A percentile compares a stretch with the other conserved stretches of the same genome.
Evolutionary conservation across 2,329 filamentous ascomycete species (phyloP).

Genomic region (Cladosporium sp.): DNA sequence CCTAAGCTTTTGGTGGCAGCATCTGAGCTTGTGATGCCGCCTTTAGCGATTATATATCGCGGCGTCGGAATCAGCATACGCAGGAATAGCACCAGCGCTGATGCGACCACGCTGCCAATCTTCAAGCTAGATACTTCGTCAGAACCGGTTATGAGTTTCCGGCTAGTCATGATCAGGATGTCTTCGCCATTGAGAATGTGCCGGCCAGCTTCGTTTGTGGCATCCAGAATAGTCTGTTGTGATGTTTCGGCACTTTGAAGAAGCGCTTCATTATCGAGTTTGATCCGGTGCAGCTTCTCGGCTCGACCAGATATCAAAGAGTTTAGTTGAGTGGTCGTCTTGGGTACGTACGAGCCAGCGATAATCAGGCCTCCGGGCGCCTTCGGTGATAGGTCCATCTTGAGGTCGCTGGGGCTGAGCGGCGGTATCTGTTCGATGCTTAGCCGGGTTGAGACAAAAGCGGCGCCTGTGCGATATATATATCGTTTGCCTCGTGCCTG

Average conservation of each 20-base stretch:
- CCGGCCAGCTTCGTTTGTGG: conserved; percentile 36
- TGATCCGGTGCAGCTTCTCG: conserved; percentile 46
- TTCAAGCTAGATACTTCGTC: conserved; percentile 54
- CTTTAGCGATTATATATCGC: conserved; percentile 60
- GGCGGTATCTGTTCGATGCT: conserved; percentile 55
- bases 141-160: conserved; percentile 51
- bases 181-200: conserved; percentile 50
- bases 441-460: conserved; percentile 52
- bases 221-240: conserved; percentile 38
- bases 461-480: conserved; percentile 50
- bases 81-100: conserved; percentile 53
- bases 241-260: conserved; percentile 43
- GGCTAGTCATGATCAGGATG: conserved; percentile 61
- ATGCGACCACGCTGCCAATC: conserved; percentile 56
- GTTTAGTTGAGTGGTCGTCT: conserved; percentile 58
- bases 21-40: conserved; percentile 61
- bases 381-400: conserved; percentile 36
- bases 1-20: conserved; percentile 58
- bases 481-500: conserved; percentile 44
- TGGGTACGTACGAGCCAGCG: conserved; percentile 60
- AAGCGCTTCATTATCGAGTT: conserved; percentile 52
- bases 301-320: conserved; percentile 43
- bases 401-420: conserved; percentile 49
- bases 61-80: conserved; percentile 50
- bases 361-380: conserved; percentile 54